Base-by-base conservation (phyloP, 1,139 yeast genomes). In the Pneumocystis sp. region DNA sequence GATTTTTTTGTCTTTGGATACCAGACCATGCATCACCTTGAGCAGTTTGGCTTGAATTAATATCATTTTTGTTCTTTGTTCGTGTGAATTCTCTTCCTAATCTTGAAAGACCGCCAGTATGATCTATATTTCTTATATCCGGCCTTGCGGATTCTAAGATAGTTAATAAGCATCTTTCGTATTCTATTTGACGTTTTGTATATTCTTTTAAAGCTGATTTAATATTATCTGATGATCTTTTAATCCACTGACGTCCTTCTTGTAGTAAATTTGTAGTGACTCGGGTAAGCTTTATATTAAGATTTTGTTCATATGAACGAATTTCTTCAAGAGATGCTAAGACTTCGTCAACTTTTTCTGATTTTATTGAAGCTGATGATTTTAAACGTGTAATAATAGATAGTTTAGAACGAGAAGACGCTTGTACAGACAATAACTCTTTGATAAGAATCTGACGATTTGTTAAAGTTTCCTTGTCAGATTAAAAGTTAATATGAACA, bases 401-500 rank as follows among this genome's bases (percentile, higher is more conserved):
- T 71, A 89, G 96, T 72, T 84, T 87, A 37, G 83, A 76, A 70
- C 82, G 83, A 1, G 96, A 84, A 67, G 81, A 83, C 5, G 84
- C 82, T 72, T 91, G 96, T 0, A 97, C 95, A 71, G 84, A 87
- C 35, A 83, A 73, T 64, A 89, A 78, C 70, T 95, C 98, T 66
- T 97, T 81, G 96, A 93, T 93, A 62, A 93, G 77, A 66, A 93
- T 79, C 75, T 95, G 96, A 66, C 98, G 81, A 75, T 91, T 91
- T 0, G 98, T 95, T 66, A 93, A 78, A 0, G 96, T 87, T 75
- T 93, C 98, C 74, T 59, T 15, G 21, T 21, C 17, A 29, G 8
- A 42, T 59, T 39, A 59, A 59, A 56, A 59, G 10, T 31, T 39
- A 7, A 59, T 39, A 42, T 59, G 25, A 25, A 50, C 17, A 50